Base-by-base conservation (phyloP, 441 rosid genomes). In the Pelargonium cotyledonis region DNA sequence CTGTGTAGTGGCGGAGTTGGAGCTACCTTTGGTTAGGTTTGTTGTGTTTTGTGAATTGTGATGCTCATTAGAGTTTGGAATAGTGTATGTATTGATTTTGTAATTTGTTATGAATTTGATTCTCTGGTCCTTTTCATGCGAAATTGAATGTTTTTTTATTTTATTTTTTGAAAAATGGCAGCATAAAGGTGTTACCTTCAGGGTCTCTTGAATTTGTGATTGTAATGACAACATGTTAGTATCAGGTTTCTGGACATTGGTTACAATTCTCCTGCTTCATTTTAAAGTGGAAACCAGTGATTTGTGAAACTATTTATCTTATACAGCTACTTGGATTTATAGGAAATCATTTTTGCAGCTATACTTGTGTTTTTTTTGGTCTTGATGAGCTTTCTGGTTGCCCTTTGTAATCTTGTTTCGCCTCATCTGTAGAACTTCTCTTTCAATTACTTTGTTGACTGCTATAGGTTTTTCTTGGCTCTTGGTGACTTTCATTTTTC, bases 331-430 rank as follows among this genome's bases (percentile, higher is more conserved):
- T 6, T 15, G 61, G 61, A 55, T 15, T 55, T 16, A 18, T 55
- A 55, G 61, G 61, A 18, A 15, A 15, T 55, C 23, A 55, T 55
- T 19, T 55, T 55, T 16, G 61, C 15, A 55, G 61, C 16, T 55
- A 55, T 14, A 12, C 35, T 29, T 29, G 35, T 29, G 35, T 49
- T 49, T 7, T 49, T 7, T 15, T 55, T 15, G 61, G 18, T 55
- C 18, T 55, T 8, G 8, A 18, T 55, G 61, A 16, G 61, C 6
- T 15, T 18, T 55, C 16, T n/a, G 15, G 16, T 5, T 53, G 60
- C 60, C 21, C 60, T 53, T 53, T 53, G 60, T 53, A 53, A 53
- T 15, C 60, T 15, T 53, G 60, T 53, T 53, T 53, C 21, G 6
- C 12, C 60, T 53, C 60, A 6, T 53, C 21, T 53, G 16, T 53